Conservation (phyloP, 495 filamentous ascomycete species). For the Neurospora sp. region DNA sequence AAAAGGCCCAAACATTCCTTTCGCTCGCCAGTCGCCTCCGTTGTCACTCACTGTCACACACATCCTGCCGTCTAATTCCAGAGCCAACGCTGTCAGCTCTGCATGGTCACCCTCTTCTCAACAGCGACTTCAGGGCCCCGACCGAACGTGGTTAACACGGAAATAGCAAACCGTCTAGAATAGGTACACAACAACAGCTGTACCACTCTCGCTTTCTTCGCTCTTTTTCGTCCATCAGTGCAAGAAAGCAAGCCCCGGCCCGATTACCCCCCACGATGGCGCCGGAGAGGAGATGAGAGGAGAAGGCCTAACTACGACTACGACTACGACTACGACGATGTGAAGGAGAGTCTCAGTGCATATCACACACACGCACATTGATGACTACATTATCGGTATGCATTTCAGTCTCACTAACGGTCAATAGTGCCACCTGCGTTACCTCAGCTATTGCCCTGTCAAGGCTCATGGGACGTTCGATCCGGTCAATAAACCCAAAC, state of each 20-base stretch:
- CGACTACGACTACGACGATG: not conserved
- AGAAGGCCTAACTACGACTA: not conserved
- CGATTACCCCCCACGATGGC: not conserved
- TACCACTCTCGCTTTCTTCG: too few species aligned
- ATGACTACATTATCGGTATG: not conserved
- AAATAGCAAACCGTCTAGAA: not conserved
- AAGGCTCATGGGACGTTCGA: not conserved
- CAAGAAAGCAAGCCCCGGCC: not conserved
- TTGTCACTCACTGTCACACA: not conserved
- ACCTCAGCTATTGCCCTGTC: not conserved
- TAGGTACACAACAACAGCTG: too few species aligned
- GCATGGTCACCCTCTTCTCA: not conserved
- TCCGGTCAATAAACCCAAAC: not conserved
- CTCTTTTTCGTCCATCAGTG: too few species aligned
- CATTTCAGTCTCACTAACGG: not conserved
- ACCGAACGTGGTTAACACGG: not conserved
- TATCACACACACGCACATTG: not conserved
- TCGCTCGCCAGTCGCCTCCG: not conserved
- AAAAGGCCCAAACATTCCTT: not conserved
- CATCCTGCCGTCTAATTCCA: not conserved
- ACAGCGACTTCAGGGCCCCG: not conserved
- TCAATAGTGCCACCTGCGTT: not conserved
- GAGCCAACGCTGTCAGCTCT: not conserved
- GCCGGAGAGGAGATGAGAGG: not conserved
- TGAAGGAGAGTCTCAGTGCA: not conserved